phyloP scores from a whole-genome alignment of 176 grass and related monocot genomes.

The Avena eriantha region DNA sequence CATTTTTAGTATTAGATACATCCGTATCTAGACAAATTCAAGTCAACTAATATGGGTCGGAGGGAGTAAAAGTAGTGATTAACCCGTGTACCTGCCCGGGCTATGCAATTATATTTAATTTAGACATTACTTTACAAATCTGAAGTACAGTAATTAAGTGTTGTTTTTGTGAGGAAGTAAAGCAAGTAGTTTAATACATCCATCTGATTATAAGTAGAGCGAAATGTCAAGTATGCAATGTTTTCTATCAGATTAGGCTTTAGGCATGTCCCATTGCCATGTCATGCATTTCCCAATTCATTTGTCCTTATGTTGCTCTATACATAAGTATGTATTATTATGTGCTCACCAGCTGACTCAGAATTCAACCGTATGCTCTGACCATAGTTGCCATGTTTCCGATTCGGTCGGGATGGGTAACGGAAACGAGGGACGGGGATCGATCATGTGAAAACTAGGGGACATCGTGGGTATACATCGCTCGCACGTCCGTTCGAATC shows the following conservation, averaged over 20 bases:
- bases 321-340: not conserved
- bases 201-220: not conserved
- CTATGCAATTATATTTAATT: not conserved
- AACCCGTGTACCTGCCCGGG: not conserved
- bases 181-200: not conserved
- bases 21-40: no score
- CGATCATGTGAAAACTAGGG: no score
- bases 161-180: not conserved
- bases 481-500: no score
- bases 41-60: no score
- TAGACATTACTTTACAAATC: not conserved
- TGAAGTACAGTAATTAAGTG: not conserved
- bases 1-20: no score
- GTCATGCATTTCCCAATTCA: not conserved
- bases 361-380: not conserved
- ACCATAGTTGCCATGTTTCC: no score
- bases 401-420: no score
- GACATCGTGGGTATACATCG: no score
- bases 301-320: not conserved
- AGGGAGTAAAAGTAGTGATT: not conserved
- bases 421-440: no score
- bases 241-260: not conserved
- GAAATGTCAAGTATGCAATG: not conserved
- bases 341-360: not conserved
- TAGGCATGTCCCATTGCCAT: not conserved